Conservation (phyloP, 1,139 yeast species). For the Meyerozyma carpophila region DNA sequence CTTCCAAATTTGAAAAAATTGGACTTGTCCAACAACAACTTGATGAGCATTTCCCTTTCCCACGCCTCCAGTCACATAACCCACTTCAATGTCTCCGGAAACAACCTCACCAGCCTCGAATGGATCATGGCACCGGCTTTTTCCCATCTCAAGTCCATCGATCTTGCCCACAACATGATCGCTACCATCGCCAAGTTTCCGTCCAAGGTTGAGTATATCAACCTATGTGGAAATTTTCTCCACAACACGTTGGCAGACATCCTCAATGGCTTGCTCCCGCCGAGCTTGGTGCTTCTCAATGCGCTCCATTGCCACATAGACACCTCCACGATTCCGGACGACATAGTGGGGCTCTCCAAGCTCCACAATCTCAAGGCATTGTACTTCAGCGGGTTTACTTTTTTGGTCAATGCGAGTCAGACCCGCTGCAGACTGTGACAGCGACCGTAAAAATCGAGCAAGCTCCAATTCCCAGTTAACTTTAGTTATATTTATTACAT, state of each 20-base stretch:
- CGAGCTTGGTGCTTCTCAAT: background rate
- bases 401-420: background rate
- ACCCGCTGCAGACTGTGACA: no score
- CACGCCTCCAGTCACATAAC: constrained; percentile 8
- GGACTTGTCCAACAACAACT: constrained; percentile 21
- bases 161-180: constrained; percentile 21
- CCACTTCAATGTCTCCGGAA: constrained; percentile 19
- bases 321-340: background rate
- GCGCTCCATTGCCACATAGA: background rate
- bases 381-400: background rate
- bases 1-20: constrained; percentile 14
- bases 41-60: constrained; percentile 11
- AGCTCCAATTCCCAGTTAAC: no score
- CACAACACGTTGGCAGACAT: background rate
- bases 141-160: constrained; percentile 10
- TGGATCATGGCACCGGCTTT: constrained; percentile 8
- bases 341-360: background rate
- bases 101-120: constrained; percentile 11
- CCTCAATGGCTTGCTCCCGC: background rate
- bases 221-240: constrained; percentile 17
- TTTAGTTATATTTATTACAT: no score
- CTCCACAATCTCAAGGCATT: background rate
- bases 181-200: constrained; percentile 13
- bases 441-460: no score
- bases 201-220: constrained; percentile 8